Percentiles rank a stretch among this genome's conserved stretches.
Evolutionary conservation across 1,139 yeast genomes (phyloP).

Genomic region (Diutina pseudorugosa): DNA sequence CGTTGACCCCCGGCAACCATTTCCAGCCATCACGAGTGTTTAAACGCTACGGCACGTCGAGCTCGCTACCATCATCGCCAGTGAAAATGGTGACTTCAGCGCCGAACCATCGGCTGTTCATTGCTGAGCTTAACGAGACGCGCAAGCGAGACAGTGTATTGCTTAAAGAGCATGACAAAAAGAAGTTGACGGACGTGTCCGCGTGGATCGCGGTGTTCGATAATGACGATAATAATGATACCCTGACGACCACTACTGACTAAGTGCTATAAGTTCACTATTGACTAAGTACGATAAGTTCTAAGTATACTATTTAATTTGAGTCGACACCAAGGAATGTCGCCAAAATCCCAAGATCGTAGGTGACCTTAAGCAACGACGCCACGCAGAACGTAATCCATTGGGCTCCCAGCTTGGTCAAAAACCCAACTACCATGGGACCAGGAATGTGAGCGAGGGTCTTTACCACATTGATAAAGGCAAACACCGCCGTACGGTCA

Average conservation of each 20-base stretch:
- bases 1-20: not conserved
- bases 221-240: not conserved
- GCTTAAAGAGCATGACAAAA: not conserved
- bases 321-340: conserved; percentile 17
- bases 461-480: conserved; percentile 30
- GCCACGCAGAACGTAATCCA: conserved; percentile 30
- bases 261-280: conserved; percentile 11
- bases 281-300: conserved; percentile 10
- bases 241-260: not conserved
- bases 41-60: not conserved
- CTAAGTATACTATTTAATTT: too few species aligned
- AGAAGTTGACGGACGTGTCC: not conserved
- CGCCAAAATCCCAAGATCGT: conserved; percentile 28
- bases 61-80: not conserved
- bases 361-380: conserved; percentile 24
- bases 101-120: not conserved
- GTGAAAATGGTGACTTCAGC: not conserved
- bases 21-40: not conserved
- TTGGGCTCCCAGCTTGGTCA: conserved; percentile 19
- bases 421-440: conserved; percentile 25
- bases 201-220: not conserved
- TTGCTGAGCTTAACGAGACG: not conserved
- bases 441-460: conserved; percentile 28
- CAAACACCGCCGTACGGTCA: conserved; percentile 27
- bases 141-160: not conserved